Percentiles rank a stretch among this genome's conserved stretches.
Evolutionary conservation across 805 yeast genomes (phyloP).

Genomic region (Wickerhamiella azymoides): DNA sequence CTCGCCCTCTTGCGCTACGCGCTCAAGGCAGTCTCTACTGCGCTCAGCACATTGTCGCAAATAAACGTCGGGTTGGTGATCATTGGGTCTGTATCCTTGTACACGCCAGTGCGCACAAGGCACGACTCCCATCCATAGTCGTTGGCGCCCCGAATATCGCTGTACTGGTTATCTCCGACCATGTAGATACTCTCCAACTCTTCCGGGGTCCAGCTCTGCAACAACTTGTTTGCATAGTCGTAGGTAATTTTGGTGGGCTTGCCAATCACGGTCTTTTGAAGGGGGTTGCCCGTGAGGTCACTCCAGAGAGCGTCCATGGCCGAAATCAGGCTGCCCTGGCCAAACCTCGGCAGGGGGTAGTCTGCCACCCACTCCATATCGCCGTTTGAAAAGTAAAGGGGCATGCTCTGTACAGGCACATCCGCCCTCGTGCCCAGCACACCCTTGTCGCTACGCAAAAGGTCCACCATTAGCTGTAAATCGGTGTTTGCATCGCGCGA

Average conservation of each 20-base stretch:
- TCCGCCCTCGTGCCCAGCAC: constrained; percentile 77
- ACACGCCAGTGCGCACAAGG: constrained; percentile 81
- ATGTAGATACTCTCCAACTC: constrained; percentile 51
- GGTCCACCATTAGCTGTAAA: constrained; percentile 75
- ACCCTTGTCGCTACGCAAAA: constrained; percentile 62
- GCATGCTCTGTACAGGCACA: constrained; percentile 14
- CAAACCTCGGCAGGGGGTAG: constrained; percentile 68
- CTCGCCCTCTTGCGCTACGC: no score
- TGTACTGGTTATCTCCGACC: constrained; percentile 95
- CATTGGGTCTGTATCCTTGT: constrained; percentile 35
- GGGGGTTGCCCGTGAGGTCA: constrained; percentile 71
- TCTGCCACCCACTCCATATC: constrained; percentile 92
- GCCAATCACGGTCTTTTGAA: constrained; percentile 73
- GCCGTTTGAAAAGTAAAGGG: constrained; percentile 76
- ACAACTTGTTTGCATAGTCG: constrained; percentile 65
- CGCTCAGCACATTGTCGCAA: constrained; percentile 38
- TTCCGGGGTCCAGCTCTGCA: constrained; percentile 43
- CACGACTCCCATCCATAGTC: constrained; percentile 78
- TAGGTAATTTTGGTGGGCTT: constrained; percentile 84
- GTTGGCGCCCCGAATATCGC: constrained; percentile 85
- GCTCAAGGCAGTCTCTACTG: constrained; percentile 27
- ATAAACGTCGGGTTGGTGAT: constrained; percentile 36
- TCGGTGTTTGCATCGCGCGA: constrained; percentile 74
- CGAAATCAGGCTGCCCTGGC: constrained; percentile 89
- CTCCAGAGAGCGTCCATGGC: constrained; percentile 72